These are phyloP conservation scores for Citeromyces hawaiiensis DNA, from an alignment of 1,139 yeast species.

Conservation along the genomic window DNA sequence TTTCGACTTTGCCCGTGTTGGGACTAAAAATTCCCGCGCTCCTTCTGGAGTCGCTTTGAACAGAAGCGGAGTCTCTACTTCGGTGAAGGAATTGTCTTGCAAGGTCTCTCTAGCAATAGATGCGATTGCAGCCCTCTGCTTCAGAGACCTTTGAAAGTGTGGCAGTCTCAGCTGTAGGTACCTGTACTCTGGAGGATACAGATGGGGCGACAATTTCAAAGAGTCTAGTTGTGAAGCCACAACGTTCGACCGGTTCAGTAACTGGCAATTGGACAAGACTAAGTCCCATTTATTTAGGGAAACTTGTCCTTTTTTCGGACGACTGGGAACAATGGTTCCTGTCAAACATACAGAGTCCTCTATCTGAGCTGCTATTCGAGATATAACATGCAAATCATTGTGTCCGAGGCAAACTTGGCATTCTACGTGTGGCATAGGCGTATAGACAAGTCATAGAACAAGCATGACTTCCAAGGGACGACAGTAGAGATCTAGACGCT, in stretches of 20 bases:
- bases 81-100: slow-evolving; percentile 41
- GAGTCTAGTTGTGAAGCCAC: slow-evolving; percentile 58
- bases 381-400: no score
- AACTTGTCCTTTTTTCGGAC: slow-evolving; percentile 13
- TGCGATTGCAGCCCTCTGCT: slow-evolving; percentile 49
- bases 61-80: slow-evolving; percentile 83
- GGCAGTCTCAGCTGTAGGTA: slow-evolving; percentile 67
- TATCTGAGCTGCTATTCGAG: no score
- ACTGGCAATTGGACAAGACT: slow-evolving; percentile 32
- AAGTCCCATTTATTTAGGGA: slow-evolving; percentile 35
- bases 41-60: slow-evolving; percentile 98
- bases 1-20: slow-evolving; percentile 48
- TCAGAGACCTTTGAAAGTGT: slow-evolving; percentile 43
- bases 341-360: slow-evolving; percentile 71
- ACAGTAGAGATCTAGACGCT: no score
- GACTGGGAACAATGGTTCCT: slow-evolving; percentile 34
- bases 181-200: slow-evolving; percentile 67
- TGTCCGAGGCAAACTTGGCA: no score
- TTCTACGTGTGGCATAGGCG: no score
- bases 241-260: slow-evolving; percentile 52
- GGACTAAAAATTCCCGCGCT: slow-evolving; percentile 90
- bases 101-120: slow-evolving; percentile 38
- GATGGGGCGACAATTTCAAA: slow-evolving; percentile 29
- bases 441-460: no score
- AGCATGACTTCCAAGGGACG: no score